A percentile compares a stretch with the other conserved stretches of the same genome.
phyloP scores from a whole-genome alignment of 2,329 filamentous ascomycete genomes.

The Rhinocladiella mackenziei region DNA sequence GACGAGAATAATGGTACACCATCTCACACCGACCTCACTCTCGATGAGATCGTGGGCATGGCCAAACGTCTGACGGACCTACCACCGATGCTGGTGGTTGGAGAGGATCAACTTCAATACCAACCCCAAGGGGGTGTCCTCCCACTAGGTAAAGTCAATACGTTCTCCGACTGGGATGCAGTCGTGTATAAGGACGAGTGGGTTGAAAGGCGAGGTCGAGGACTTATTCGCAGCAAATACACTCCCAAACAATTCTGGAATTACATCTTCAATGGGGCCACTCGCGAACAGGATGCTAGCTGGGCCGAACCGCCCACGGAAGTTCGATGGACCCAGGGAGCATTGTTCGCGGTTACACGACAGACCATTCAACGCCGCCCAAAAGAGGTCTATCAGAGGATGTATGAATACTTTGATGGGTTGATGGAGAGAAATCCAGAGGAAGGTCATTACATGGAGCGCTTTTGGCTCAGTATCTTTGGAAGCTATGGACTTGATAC shows the following conservation, averaged over 20 bases:
- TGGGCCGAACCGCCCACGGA: constrained; percentile 5
- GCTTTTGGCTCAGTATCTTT: constrained; percentile 22
- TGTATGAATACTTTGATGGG: constrained; percentile 17
- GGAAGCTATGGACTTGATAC: background rate
- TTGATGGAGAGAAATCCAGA: constrained; percentile 25
- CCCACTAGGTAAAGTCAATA: constrained; percentile 10
- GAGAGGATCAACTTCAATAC: background rate
- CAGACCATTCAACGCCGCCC: constrained; percentile 22
- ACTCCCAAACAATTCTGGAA: constrained; percentile 21
- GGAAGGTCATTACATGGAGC: constrained; percentile 27
- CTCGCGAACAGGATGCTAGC: too few species aligned
- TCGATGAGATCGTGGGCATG: constrained; percentile 15
- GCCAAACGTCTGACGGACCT: constrained; percentile 11
- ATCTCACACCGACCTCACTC: constrained; percentile 19
- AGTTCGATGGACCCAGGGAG: constrained; percentile 23
- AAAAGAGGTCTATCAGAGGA: constrained; percentile 12
- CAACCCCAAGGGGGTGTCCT: constrained; percentile 20
- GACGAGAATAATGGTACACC: constrained; percentile 16
- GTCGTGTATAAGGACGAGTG: constrained; percentile 20
- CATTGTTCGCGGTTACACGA: constrained; percentile 21
- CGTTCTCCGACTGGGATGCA: constrained; percentile 12
- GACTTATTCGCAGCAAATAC: constrained; percentile 6
- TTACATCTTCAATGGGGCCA: constrained; percentile 12
- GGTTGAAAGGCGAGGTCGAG: constrained; percentile 19
- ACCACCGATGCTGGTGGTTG: background rate